Evolutionary conservation across 163 green algal species (phyloP), one percentile per base, ranked within the genome.

Genomic region (Scenedesmus sp.): DNA sequence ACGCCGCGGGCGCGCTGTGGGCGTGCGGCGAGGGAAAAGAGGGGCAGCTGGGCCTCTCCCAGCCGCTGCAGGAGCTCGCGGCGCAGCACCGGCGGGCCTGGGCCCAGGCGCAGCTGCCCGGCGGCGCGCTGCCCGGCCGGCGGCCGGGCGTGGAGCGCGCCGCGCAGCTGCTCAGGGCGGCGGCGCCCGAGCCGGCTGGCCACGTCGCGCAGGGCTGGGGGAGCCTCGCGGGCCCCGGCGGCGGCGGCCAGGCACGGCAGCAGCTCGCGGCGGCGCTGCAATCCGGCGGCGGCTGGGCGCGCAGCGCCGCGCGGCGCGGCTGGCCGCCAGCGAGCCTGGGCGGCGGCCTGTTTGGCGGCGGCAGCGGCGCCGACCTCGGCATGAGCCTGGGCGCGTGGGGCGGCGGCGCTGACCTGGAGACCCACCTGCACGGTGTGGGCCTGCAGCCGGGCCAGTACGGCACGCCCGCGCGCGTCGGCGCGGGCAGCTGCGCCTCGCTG

Each of bases 391-490:
- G 60, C 1, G 6, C 73, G 2, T 80, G 72, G 72, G 60, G 58
- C 18, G 71, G 39, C 39, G n/a, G 65, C 9, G 50, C 84, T 14
- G 77, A 85, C 70, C 57, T 85, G 26, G 80, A 85, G 31, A 39
- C 34, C 4, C 63, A 81, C 53, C 60, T 86, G n/a, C 57, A 7
- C 0, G 66, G 47, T 5, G 57, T 60, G 22, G n/a, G 9, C 53
- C 14, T 60, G 22, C 22, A 29, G 9, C 28, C 29, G 4, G 18
- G 58, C 26, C 28, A 26, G 58, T 17, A 39, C 18, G 6, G 10
- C n/a, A 26, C 18, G 26, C 31, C n/a, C 13, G 58, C 29, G 15
- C 58, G 18, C 28, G 18, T 42, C 15, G 53, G 14, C 26, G 22
- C 3, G 20, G 51, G 47, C 33, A 44, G 31, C 34, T 1, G 22